phyloP scores from a whole-genome alignment of 257 asterid species.

The Rauvolfia tetraphylla region DNA sequence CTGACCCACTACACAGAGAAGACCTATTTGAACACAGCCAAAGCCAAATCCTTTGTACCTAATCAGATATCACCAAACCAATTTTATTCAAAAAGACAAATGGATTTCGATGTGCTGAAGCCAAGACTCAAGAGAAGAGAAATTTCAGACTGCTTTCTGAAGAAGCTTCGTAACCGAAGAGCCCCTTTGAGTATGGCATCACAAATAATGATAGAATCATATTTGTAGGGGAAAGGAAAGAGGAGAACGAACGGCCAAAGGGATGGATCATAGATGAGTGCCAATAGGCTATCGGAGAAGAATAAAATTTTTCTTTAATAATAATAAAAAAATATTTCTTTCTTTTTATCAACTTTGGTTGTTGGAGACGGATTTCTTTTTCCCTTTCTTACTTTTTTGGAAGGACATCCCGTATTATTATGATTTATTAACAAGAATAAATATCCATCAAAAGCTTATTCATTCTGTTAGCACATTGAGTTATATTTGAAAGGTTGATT shows the following conservation, averaged over 20 bases:
- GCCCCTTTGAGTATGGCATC: not conserved
- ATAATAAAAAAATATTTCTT: not conserved
- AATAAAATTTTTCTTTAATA: not conserved
- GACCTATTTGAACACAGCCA: conserved; percentile 34
- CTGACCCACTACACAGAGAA: conserved; percentile 70
- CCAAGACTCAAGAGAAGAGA: not conserved
- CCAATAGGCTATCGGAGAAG: not conserved
- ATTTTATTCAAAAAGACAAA: not conserved
- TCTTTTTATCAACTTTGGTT: not conserved
- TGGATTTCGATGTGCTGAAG: conserved; percentile 10
- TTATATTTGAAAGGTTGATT: no score
- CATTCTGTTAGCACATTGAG: no score
- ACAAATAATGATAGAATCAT: conserved; percentile 32
- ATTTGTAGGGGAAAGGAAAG: conserved; percentile 18
- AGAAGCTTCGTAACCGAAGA: conserved; percentile 38
- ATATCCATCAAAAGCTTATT: no score
- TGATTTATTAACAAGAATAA: no score
- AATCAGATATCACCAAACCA: conserved; percentile 25
- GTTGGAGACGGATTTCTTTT: not conserved
- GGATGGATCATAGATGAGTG: conserved; percentile 31
- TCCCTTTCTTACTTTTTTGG: no score
- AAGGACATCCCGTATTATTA: no score
- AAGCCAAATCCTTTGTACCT: conserved; percentile 20
- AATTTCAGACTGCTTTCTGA: conserved; percentile 26
- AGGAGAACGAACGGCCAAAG: conserved; percentile 21